Conservation (phyloP, 2,329 filamentous ascomycete species). For the Fusarium sterilihyphosum region DNA sequence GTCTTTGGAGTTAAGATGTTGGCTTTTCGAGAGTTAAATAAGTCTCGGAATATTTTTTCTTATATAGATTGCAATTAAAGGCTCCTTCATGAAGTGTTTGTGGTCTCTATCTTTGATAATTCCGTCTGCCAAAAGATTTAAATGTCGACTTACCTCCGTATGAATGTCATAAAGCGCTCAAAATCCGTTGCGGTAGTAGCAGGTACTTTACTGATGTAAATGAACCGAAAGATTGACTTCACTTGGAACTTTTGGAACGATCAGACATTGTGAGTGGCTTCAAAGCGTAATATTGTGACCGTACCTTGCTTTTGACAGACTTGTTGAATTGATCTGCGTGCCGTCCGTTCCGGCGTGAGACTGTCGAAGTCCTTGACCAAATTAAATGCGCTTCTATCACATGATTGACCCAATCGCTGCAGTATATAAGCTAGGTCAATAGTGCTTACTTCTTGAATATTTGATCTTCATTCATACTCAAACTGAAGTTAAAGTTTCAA, state of each 20-base stretch:
- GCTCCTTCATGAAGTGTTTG: rapidly evolving
- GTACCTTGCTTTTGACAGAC: background rate
- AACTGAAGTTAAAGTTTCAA: background rate
- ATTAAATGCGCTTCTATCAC: background rate
- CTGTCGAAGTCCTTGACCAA: rapidly evolving
- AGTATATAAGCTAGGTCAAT: background rate
- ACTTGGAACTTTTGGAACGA: background rate
- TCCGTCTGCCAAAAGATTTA: background rate
- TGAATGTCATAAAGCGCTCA: background rate
- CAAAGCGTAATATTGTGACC: background rate
- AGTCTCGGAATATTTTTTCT: background rate
- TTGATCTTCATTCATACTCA: background rate
- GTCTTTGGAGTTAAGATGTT: rapidly evolving
- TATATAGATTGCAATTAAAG: background rate
- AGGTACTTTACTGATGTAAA: rapidly evolving
- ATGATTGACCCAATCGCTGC: background rate
- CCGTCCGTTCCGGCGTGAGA: background rate
- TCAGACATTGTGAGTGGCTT: background rate
- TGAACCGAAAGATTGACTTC: rapidly evolving
- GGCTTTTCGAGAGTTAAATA: rapidly evolving
- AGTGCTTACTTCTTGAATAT: too few species aligned
- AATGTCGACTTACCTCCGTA: background rate
- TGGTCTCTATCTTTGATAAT: rapidly evolving
- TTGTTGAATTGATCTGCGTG: background rate
- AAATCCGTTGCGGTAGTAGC: too few species aligned